Evolutionary conservation across 768 basidiomycete genomes (phyloP), one percentile per base, ranked within the genome.

Genomic region (Lyophyllum semitale): DNA sequence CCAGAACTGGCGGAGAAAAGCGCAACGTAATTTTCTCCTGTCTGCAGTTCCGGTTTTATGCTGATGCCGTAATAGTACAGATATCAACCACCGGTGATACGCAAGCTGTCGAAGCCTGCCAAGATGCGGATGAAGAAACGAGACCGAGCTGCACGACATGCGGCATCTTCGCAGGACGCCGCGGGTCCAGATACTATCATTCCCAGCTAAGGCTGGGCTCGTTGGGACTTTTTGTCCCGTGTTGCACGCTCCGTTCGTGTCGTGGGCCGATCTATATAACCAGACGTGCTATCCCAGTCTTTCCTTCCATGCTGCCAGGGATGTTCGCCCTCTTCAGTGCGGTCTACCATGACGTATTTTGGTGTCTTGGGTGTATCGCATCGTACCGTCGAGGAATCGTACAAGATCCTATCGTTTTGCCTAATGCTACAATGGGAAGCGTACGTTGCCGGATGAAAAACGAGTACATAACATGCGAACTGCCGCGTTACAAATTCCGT

Each of bases 71-170:
- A 18, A 30, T 38, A 18, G 20, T 20, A 2, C 67, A 90, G 89
- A 46, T 78, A 83, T 55, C 89, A 91, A 63, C 61, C 71, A 15
- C 85, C 88, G 0, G 57, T 63, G 12, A 66, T 70, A 18, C 81
- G 87, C 17, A 79, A 76, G 55, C 63, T 88, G 43, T 79, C 83
- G 23, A 88, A 79, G 58, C 76, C 83, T 2, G 84, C 87, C 0
- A 84, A 81, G 65, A 71, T 71, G 12, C 75, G 87, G 44, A 74
- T 78, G 54, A 84, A 77, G 65, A 82, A 77, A 62, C 63, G 71
- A 15, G 64, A 55, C 41, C 54, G 69, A 69, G 66, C 58, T 12
- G 45, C 54, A 18, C 60, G 58, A 18, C 49, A 25, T 27, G 48
- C 38, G 13, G 5, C 22, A 2, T 25, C 54, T 27, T 30, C 30